phyloP scores from a whole-genome alignment of 805 yeast species.

The Grigorovia humatica region DNA sequence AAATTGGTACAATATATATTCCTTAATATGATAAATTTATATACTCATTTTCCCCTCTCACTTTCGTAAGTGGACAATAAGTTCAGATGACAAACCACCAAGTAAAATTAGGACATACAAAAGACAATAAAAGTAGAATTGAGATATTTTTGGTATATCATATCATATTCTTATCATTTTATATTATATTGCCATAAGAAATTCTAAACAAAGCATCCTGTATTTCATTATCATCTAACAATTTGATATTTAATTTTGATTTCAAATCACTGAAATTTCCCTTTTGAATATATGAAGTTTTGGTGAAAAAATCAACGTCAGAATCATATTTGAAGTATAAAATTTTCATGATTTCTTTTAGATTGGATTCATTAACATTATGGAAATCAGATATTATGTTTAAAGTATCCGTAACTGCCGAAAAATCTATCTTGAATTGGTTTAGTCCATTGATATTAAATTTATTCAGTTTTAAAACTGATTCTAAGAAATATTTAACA shows the following conservation, averaged over 20 bases:
- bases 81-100: neutral
- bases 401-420: constrained; percentile 21
- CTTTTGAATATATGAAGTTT: constrained; percentile 23
- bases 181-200: constrained; percentile 15
- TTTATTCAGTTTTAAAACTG: constrained; percentile 30
- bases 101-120: neutral
- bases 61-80: neutral
- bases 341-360: constrained; percentile 21
- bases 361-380: constrained; percentile 13
- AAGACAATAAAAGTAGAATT: neutral
- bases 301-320: constrained; percentile 8
- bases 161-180: too few relatives aligned
- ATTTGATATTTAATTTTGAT: constrained; percentile 9
- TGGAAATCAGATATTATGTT: constrained; percentile 11
- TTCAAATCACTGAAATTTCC: constrained; percentile 22
- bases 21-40: neutral
- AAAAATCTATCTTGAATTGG: constrained; percentile 28
- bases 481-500: constrained; percentile 27
- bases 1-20: neutral
- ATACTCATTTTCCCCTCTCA: neutral
- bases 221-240: constrained; percentile 26
- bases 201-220: constrained; percentile 31
- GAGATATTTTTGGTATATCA: too few relatives aligned
- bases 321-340: constrained; percentile 23
- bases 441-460: constrained; percentile 27